Percentiles rank a stretch among this genome's conserved stretches.
phyloP scores from a whole-genome alignment of 805 yeast genomes.

The Saccharomyces jurei region DNA sequence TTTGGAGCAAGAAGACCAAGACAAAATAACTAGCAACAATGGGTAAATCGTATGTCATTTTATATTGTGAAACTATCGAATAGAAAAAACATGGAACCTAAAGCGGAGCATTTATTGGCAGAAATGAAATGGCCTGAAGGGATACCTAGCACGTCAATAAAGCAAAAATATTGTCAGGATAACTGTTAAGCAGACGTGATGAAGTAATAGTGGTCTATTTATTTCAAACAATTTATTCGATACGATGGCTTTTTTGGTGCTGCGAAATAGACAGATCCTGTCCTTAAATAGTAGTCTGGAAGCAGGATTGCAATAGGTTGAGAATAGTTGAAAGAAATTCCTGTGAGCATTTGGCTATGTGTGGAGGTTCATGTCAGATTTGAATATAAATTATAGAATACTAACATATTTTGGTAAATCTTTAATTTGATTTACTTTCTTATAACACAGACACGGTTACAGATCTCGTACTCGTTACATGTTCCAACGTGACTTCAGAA shows the following conservation, averaged over 20 bases:
- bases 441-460: conserved; percentile 77
- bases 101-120: background rate
- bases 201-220: background rate
- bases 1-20: conserved; percentile 8
- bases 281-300: too few species aligned
- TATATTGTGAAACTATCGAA: background rate
- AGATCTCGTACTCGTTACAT: conserved; percentile 99
- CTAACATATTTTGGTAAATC: conserved; percentile 1
- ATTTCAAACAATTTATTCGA: too few species aligned
- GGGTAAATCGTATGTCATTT: conserved; percentile 35
- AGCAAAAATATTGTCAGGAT: too few species aligned
- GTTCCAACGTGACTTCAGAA: conserved; percentile 98
- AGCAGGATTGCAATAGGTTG: background rate
- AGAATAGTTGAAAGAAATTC: background rate
- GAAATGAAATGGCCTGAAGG: background rate
- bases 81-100: background rate
- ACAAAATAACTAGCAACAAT: conserved; percentile 32
- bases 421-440: background rate
- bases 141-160: too few species aligned
- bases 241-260: background rate
- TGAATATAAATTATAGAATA: background rate
- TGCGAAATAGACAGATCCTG: too few species aligned
- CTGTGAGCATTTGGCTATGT: background rate
- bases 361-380: background rate
- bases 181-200: background rate